Evolutionary conservation across 495 filamentous ascomycete genomes (phyloP).

Genomic region (Penicillium malachiteum): DNA sequence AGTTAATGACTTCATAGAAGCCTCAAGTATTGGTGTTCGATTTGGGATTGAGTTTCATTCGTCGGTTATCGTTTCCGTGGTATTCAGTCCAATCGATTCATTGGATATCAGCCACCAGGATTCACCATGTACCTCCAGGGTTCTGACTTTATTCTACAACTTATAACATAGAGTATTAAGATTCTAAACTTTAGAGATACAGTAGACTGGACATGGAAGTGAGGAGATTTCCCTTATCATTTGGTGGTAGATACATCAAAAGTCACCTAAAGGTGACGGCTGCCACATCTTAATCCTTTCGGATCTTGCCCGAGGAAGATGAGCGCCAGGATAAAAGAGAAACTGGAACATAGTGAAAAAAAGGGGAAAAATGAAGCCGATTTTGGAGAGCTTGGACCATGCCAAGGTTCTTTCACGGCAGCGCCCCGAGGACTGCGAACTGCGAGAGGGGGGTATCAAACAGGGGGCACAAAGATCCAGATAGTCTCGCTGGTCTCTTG

Average conservation of each 20-base stretch:
- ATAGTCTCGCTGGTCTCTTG: slow-evolving; percentile 11
- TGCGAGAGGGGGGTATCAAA: slow-evolving; percentile 27
- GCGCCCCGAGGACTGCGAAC: slow-evolving; percentile 5
- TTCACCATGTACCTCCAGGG: no score
- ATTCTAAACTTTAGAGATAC: no score
- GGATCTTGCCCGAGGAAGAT: slow-evolving; percentile 16
- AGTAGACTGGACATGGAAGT: no score
- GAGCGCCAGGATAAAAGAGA: slow-evolving; percentile 36
- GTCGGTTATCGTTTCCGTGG: no score
- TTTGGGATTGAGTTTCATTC: neutral
- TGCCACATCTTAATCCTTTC: slow-evolving; percentile 30
- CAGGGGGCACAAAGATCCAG: slow-evolving; percentile 22
- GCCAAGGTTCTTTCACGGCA: slow-evolving; percentile 2
- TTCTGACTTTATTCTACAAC: no score
- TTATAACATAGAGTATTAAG: no score
- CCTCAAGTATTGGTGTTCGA: neutral
- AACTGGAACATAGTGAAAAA: slow-evolving; percentile 3
- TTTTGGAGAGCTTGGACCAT: slow-evolving; percentile 10
- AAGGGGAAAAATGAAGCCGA: slow-evolving; percentile 4
- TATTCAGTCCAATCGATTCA: no score
- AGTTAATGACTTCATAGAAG: no score
- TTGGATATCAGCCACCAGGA: no score
- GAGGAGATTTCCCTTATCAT: neutral
- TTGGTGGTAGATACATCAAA: slow-evolving; percentile 13
- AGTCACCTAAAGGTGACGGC: slow-evolving; percentile 39